A percentile compares a stretch with the other conserved stretches of the same genome.
phyloP scores from a whole-genome alignment of 306 rosid genomes.

The Styphnolobium japonicum region DNA sequence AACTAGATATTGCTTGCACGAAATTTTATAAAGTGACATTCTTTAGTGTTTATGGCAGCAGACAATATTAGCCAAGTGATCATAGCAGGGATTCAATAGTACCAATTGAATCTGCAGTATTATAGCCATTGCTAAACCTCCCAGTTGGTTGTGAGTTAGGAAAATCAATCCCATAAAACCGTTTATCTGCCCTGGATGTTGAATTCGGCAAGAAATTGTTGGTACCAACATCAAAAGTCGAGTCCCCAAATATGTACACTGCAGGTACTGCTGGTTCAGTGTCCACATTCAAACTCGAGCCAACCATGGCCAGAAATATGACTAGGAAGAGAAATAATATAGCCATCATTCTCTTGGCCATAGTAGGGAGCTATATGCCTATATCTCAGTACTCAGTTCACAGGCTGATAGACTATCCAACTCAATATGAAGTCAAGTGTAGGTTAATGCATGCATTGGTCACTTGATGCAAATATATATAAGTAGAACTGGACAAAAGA shows the following conservation, averaged over 20 bases:
- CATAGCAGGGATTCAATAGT: neutral
- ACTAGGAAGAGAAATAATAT: neutral
- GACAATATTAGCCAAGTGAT: no score
- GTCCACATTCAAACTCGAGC: neutral
- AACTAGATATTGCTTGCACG: neutral
- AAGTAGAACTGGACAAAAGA: neutral
- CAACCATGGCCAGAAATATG: neutral
- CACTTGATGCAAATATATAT: neutral
- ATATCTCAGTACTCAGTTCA: neutral
- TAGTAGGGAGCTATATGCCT: neutral
- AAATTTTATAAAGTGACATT: no score
- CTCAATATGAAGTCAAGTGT: neutral
- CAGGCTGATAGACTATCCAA: neutral
- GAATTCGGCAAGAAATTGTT: constrained; percentile 18
- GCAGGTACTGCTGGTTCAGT: neutral
- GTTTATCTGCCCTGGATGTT: constrained; percentile 15
- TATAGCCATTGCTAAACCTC: constrained; percentile 46
- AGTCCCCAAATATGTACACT: constrained; percentile 46
- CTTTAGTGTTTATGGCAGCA: neutral
- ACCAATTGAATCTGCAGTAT: constrained; percentile 41
- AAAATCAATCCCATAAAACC: constrained; percentile 40
- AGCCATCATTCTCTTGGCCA: neutral
- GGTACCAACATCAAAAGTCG: constrained; percentile 42
- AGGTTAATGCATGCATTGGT: constrained; percentile 9
- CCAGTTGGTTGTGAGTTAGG: constrained; percentile 31